Evolutionary conservation across 2,329 filamentous ascomycete species (phyloP), one percentile per base, ranked within the genome.

Genomic region (Epichloe hybrida): DNA sequence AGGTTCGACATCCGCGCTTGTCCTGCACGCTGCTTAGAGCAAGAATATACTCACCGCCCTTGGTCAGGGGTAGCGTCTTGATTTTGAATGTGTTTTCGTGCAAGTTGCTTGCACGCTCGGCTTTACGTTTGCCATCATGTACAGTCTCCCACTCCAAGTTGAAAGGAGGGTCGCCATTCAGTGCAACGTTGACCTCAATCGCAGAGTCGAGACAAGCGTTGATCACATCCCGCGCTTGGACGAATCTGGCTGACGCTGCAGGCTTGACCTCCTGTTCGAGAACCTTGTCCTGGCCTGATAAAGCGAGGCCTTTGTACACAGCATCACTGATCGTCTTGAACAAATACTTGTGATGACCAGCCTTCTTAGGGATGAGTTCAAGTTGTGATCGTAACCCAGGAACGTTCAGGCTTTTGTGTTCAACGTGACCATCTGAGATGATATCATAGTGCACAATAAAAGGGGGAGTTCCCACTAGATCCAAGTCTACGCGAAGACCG

Each of bases 201-300:
- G 83, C 75, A 51, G 95, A 84, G 53, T 93, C 88, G 50, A 97
- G 84, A 62, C 93, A 98, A 46, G 86, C 81, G 58, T 79, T 82
- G 53, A 81, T 74, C 21, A 69, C 69, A 38, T 73, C 70, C 20
- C 74, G 70, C 7, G 73, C 71, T 27, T 75, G 70, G 42, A 78
- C 74, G 50, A 89, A 74, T 54, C 83, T 80, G 23, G 91, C 91
- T 9, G 85, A 87, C 6, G 93, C 91, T 4, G 90, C 87, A 9
- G 93, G 93, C 66, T 94, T 95, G 57, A 98, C 91, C 59, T 88
- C 83, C 66, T 97, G 91, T 66, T 94, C 84, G 40, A 97, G 70
- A 9, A 79, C 68, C 54, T 84, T 76, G 47, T 77, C 74, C 12
- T 77, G 69, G 39, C 83, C 79, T 31, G 73, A 74, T 21, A 94